Evolutionary conservation across 2,329 filamentous ascomycete genomes (phyloP), one percentile per base, ranked within the genome.

Genomic region (Trichoderma arundinaceum): DNA sequence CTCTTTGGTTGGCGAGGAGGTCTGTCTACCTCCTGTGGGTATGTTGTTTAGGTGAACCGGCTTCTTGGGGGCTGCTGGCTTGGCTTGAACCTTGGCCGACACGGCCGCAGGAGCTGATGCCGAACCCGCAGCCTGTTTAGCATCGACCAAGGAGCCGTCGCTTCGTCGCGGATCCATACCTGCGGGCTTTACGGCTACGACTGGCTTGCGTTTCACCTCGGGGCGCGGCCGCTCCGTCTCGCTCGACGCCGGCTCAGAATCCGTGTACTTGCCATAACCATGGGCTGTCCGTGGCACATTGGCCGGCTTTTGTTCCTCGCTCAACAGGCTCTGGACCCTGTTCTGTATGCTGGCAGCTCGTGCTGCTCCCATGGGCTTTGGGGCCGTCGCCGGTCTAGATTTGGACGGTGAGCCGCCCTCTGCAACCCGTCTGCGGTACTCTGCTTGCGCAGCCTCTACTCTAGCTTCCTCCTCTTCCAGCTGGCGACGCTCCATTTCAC

Each of bases 181-280:
- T 12, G 41, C 10, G 61, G 75, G 65, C 56, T 76, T 77, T 39
- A 73, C 64, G 35, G 71, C 76, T 57, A 71, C 75, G 9, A 85
- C 71, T 2, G 84, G 83, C 72, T 89, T 90, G 28, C 83, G 78
- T 7, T 83, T 82, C 12, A 85, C 74, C 22, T 79, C 77, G 2
- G 83, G 83, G 0, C 77, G 70, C 32, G 77, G 68, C 68, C 79
- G 80, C 19, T 80, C 79, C 8, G 72, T 48, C 58, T 76, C 79
- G 68, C 69, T 77, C n/a, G 75, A 72, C 4, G 74, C 72, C 15
- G 76, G 72, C 4, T 79, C 76, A 2, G 78, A 77, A 68, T 89
- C 91, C 19, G 94, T 93, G 76, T 91, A 97, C 67, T 89, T 89
- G 7, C 95, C 95, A 75, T 98, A 98, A 0, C 94, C 94, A 69